Conservation (phyloP, 306 rosid genomes). For the Echinosophora koreensis region DNA sequence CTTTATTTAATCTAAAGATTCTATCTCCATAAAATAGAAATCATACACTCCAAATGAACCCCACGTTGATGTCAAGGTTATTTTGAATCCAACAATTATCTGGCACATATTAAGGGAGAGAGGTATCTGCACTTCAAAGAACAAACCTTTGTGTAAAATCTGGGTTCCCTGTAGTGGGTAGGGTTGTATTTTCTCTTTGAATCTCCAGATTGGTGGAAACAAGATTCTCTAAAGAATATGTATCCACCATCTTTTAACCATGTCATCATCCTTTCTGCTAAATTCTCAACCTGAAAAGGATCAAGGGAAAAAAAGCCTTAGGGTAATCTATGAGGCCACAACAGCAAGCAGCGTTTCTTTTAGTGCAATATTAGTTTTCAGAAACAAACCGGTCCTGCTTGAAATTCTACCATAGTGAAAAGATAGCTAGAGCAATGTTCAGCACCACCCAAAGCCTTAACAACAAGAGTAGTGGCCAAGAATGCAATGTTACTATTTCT, state of each 20-base stretch:
- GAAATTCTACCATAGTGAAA: not conserved
- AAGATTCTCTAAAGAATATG: conserved; percentile 93
- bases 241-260: conserved; percentile 91
- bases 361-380: not conserved
- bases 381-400: not conserved
- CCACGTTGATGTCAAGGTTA: conserved; percentile 11
- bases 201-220: conserved; percentile 98
- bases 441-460: conserved; percentile 23
- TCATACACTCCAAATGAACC: conserved; percentile 30
- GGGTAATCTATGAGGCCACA: conserved; percentile 33
- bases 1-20: conserved; percentile 23
- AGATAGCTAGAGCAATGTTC: conserved; percentile 8
- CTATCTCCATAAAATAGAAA: conserved; percentile 23
- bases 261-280: conserved; percentile 81
- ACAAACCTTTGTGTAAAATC: conserved; percentile 90
- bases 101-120: conserved; percentile 1
- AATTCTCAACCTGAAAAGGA: conserved; percentile 66
- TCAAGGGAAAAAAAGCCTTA: conserved; percentile 19
- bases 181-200: conserved; percentile 91
- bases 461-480: not conserved
- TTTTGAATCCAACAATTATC: conserved; percentile 26
- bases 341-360: conserved; percentile 5
- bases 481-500: conserved; percentile 12
- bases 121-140: conserved; percentile 15
- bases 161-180: conserved; percentile 95